Base-by-base conservation (phyloP, 2,329 filamentous ascomycete genomes). In the Cladophialophora carrionii region DNA sequence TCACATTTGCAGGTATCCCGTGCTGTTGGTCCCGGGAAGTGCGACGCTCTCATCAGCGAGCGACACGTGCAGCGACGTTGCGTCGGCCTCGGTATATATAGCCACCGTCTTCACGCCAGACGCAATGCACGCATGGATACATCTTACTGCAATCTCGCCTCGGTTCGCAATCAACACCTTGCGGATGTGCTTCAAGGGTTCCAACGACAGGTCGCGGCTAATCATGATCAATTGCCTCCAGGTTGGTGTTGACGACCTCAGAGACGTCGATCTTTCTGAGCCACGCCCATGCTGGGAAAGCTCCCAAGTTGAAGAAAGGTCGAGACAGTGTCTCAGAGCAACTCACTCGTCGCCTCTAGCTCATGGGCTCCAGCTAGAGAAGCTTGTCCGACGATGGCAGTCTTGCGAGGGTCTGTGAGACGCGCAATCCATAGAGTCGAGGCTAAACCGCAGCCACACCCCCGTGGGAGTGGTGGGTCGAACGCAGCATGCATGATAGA, bases 101-200 rank as follows among this genome's bases (percentile, higher is more conserved):
- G 48, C 48, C 24, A 26, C 24, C 48, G 48, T 22, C 20, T 51
- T 22, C 20, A 22, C 20, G 20, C 48, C 48, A 10, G 24, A 26
- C 24, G 20, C 48, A 22, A 24, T 43, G 56, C 56, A 58, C 14
- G 56, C 24, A 32, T 41, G 14, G 56, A 48, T 58, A 22, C 37
- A 31, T 26, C 56, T 26, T n/a, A 58, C 56, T 1, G 56, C 56
- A 31, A 58, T 58, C 41, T 58, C 56, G 17, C 56, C 56, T 7
- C 56, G 56, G 24, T 58, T 58, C 37, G 56, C 56, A 46, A 58
- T 46, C 34, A 58, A 31, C 37, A 58, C 56, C 22, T 51, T 51
- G 34, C 34, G 34, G 34, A 41, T 41, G 34, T 41, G 34, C 34
- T 17, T 17, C 9, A 41, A 41, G 4, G 34, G 34, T 17, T 17